These are phyloP conservation scores for Entomortierella parvispora DNA, from an alignment of 192 early-diverging fungal genomes.

Conservation along the genomic window DNA sequence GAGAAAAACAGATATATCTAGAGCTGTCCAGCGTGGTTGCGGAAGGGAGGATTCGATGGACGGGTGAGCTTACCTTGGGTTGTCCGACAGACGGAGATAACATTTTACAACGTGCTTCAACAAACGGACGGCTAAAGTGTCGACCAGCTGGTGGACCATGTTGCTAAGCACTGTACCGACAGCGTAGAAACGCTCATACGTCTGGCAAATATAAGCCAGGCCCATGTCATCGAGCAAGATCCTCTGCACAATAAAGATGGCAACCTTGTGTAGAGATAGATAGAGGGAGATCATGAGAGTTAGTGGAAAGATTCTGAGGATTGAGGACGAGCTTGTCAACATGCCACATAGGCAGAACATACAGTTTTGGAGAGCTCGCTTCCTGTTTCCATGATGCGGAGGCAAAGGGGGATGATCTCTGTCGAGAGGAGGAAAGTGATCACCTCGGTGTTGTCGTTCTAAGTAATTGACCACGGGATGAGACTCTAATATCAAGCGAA, in stretches of 20 bases:
- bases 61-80: conserved; percentile 73
- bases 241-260: conserved; percentile 99
- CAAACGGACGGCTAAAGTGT: conserved; percentile 83
- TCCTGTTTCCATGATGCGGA: conserved; percentile 99
- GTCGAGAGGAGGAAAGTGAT: conserved; percentile 95
- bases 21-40: no score
- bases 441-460: conserved; percentile 96
- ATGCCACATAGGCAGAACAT: background rate
- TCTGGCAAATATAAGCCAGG: conserved; percentile 89
- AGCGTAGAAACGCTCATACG: conserved; percentile 93
- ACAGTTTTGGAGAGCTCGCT: conserved; percentile 96
- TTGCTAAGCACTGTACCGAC: conserved; percentile 94
- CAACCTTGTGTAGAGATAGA: conserved; percentile 63
- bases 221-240: conserved; percentile 95
- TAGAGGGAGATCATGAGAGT: background rate
- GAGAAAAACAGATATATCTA: no score
- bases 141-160: conserved; percentile 92
- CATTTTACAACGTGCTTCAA: conserved; percentile 96
- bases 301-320: no score
- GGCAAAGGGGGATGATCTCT: conserved; percentile 96
- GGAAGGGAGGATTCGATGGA: no score
- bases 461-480: background rate
- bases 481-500: background rate
- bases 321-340: background rate
- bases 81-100: conserved; percentile 92